Evolutionary conservation across 1,284 basidiomycete genomes (phyloP), one percentile per base, ranked within the genome.

Genomic region (Puccinia brachypodii): DNA sequence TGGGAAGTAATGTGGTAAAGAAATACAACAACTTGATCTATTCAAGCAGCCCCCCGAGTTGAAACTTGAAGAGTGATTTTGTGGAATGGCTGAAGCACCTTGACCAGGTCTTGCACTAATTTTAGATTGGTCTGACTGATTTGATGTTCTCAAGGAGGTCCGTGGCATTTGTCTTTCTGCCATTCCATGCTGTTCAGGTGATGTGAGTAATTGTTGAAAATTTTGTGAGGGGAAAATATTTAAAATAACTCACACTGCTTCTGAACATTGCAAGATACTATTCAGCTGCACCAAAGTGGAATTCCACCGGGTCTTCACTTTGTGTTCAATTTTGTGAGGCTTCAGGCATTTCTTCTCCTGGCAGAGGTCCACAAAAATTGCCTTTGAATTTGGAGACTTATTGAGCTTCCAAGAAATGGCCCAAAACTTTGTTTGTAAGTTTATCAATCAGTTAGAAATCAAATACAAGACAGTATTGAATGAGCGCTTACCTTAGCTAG

Each of bases 311-410:
- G 66, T 69, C 22, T 33, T 42, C 36, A 69, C 66, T 13, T 69
- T 38, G 2, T 22, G 66, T 25, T 44, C 22, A 9, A 69, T 44
- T 13, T 69, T 69, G 38, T 69, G 66, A n/a, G 66, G 66, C 66
- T 44, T 69, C 13, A 22, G 25, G 38, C 38, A 42, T 2, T 44
- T 22, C 3, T 42, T 14, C 8, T 69, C 42, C 22, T 28, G 11
- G 33, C 66, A 69, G 38, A 69, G 2, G 9, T 69, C 38, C 22
- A 22, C 3, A 44, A 69, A 69, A 6, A 69, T 9, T 4, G 66
- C 3, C 38, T 69, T 69, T 44, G 66, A 69, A 44, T 69, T 69
- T 42, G 66, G 66, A 14, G 66, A 69, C 40, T 69, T 69, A 8
- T 42, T 69, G 2, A 69, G 40, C 66, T 69, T 69, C 22, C 38